phyloP scores from a whole-genome alignment of 2,329 filamentous ascomycete species.

The Hypoxylon rubiginosum region DNA sequence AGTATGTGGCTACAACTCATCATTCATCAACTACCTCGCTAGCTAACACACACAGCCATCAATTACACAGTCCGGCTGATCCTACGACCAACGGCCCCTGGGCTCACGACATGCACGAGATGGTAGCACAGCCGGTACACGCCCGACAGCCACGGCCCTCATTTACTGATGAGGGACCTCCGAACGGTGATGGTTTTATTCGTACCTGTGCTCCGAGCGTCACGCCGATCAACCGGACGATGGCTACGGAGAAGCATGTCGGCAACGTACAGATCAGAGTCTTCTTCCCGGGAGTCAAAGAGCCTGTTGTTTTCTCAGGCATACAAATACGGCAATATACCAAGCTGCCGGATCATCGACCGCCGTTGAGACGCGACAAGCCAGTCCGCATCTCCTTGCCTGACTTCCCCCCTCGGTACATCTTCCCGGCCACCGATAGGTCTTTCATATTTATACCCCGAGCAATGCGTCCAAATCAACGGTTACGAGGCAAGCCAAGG shows the following conservation, averaged over 20 bases:
- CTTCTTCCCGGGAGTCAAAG: conserved; percentile 80
- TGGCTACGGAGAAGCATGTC: conserved; percentile 86
- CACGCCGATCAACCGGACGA: conserved; percentile 77
- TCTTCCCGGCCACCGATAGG: conserved; percentile 88
- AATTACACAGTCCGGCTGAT: conserved; percentile 64
- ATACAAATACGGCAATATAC: conserved; percentile 92
- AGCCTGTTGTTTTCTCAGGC: conserved; percentile 77
- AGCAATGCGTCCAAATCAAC: conserved; percentile 91
- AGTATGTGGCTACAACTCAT: conserved; percentile 64
- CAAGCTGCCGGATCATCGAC: conserved; percentile 92
- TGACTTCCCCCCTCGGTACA: conserved; percentile 82
- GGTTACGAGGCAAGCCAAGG: conserved; percentile 79
- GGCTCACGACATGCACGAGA: conserved; percentile 96
- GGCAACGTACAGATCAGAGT: conserved; percentile 90
- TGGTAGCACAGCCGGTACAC: conserved; percentile 63
- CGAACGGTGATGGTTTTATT: conserved; percentile 68
- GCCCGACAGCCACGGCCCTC: conserved; percentile 59
- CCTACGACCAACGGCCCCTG: conserved; percentile 81
- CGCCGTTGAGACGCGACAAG: conserved; percentile 93
- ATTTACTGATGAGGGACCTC: conserved; percentile 62
- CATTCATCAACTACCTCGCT: conserved; percentile 10
- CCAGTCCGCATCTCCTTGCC: conserved; percentile 95
- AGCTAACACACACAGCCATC: conserved; percentile 44
- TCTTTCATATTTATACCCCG: conserved; percentile 99
- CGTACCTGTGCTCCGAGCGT: conserved; percentile 70